Evolutionary conservation across 1,284 basidiomycete species (phyloP), one percentile per base, ranked within the genome.

Genomic region (Veloboletus limbatus): DNA sequence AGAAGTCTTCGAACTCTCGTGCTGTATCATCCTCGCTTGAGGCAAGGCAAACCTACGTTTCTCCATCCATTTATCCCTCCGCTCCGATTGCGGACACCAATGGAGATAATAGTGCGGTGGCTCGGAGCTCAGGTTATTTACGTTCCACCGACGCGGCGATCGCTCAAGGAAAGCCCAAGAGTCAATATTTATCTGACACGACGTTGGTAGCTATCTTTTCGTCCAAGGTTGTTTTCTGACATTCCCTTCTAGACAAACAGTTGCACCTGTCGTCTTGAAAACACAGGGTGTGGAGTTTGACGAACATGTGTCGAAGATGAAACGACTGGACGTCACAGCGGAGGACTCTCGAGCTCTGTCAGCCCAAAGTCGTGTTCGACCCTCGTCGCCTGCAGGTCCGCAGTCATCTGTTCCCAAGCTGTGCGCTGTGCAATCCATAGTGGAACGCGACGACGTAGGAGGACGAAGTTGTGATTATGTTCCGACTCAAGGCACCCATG

Each of bases 121-220:
- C 31, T 26, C 18, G 17, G 20, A 10, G 18, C 10, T 18, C 39
- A 2, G 40, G 30, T 18, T 17, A 40, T 38, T 16, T 7, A 8
- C 30, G 9, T 17, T n/a, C 13, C 11, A 26, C 18, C 7, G 8
- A 22, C 6, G 24, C 22, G 25, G 20, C 8, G 13, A 11, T 11
- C 13, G 11, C 20, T 2, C 27, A 25, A 9, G 35, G 40, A 33
- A 33, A 22, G 14, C 8, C 7, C 14, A n/a, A 36, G 21, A 27
- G 44, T 25, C 45, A 18, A 5, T 13, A 4, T 31, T 14, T 10
- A 25, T 31, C 43, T 21, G 24, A 41, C 18, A n/a, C 18, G 6
- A 24, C n/a, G 53, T 63, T 18, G 1, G 58, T 58, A 10, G 11
- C 32, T 16, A 7, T 20, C 8, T 43, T 31, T 14, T 27, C 11